A percentile compares a stretch with the other conserved stretches of the same genome.
Evolutionary conservation across 371 early-diverging fungal species (phyloP).

Genomic region (Actinomucor elegans): DNA sequence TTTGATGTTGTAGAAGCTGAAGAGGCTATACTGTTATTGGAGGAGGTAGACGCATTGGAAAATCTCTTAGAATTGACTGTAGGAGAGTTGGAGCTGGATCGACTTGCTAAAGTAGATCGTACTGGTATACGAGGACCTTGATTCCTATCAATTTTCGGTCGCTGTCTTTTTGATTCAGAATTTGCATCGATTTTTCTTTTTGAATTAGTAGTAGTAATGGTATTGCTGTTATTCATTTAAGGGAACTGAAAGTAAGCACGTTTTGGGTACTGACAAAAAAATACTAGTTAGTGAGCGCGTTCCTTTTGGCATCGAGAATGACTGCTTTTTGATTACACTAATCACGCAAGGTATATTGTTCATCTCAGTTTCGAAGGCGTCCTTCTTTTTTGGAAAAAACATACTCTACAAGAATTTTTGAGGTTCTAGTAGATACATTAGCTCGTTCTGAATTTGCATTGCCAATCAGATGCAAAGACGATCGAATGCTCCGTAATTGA

Average conservation of each 20-base stretch:
- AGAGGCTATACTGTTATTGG: background rate
- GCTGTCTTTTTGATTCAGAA: background rate
- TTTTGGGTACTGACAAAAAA: too few relatives aligned
- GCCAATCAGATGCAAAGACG: too few relatives aligned
- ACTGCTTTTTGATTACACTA: too few relatives aligned
- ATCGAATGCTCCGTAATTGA: too few relatives aligned
- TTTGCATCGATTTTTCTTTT: background rate
- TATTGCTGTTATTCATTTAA: background rate
- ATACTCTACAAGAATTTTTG: too few relatives aligned
- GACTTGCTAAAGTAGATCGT: conserved; percentile 4
- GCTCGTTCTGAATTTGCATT: too few relatives aligned
- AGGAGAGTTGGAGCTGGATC: conserved; percentile 1
- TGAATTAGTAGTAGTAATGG: background rate
- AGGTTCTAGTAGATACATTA: too few relatives aligned
- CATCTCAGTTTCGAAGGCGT: too few relatives aligned
- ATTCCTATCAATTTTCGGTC: background rate
- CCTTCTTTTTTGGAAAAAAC: too few relatives aligned
- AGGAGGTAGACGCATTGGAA: background rate
- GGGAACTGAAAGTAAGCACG: background rate
- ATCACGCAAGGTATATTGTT: too few relatives aligned
- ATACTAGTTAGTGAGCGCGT: too few relatives aligned
- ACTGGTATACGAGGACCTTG: conserved; percentile 12
- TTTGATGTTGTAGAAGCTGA: background rate
- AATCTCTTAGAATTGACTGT: background rate
- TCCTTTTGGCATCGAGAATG: too few relatives aligned